A percentile compares a stretch with the other conserved stretches of the same genome.
Conservation (phyloP, 2,329 filamentous ascomycete species). For the Allantophomopsis lycopodina region DNA sequence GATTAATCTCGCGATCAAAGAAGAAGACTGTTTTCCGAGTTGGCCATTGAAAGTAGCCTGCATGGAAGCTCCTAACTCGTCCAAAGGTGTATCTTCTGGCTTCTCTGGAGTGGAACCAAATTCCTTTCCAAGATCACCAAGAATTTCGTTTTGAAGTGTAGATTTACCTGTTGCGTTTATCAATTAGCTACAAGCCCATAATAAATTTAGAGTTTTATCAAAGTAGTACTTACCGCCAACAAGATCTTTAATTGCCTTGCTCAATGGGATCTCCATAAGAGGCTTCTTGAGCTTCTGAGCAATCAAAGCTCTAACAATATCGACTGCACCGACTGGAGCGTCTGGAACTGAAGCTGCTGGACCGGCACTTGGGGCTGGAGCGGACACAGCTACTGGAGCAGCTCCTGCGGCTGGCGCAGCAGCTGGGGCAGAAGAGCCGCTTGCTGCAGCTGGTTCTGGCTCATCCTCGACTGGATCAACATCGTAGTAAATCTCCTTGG, state of each 20-base stretch:
- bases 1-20: constrained; percentile 84
- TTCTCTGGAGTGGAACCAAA: constrained; percentile 97
- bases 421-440: constrained; percentile 24
- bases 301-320: constrained; percentile 78
- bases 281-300: constrained; percentile 98
- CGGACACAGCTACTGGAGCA: constrained; percentile 34
- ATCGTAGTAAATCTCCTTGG: constrained; percentile 99
- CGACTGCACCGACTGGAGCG: constrained; percentile 73
- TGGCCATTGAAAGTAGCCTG: constrained; percentile 98
- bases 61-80: constrained; percentile 90
- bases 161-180: constrained; percentile 62
- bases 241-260: constrained; percentile 96
- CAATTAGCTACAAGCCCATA: constrained; percentile 1
- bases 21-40: constrained; percentile 90
- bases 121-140: constrained; percentile 95
- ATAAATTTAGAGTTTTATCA: constrained; percentile 6
- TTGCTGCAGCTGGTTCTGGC: constrained; percentile 40
- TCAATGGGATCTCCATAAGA: constrained; percentile 74
- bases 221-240: constrained; percentile 64
- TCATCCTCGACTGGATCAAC: constrained; percentile 93
- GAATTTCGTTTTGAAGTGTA: constrained; percentile 95
- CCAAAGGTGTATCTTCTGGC: constrained; percentile 91
- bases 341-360: constrained; percentile 81
- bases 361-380: constrained; percentile 56
- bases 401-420: constrained; percentile 30